phyloP scores from a whole-genome alignment of 139 green algal species.

The Microglena sp. region DNA sequence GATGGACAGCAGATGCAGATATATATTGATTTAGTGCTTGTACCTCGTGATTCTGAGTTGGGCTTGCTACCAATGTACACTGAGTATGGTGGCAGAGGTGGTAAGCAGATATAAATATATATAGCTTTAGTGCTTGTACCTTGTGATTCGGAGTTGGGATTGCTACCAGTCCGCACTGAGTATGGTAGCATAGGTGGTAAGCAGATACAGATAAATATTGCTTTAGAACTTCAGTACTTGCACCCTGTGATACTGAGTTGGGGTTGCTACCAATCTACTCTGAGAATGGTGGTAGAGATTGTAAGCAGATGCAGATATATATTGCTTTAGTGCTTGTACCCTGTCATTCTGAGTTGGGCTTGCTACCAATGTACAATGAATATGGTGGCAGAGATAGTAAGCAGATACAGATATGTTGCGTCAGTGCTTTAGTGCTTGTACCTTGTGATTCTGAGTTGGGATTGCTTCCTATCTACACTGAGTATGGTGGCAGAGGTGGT shows the following conservation, averaged over 20 bases:
- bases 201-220: not conserved
- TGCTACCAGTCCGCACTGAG: not conserved
- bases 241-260: not conserved
- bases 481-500: too few species aligned
- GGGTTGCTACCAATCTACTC: not conserved
- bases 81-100: not conserved
- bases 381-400: too few species aligned
- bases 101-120: too few species aligned
- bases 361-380: not conserved
- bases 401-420: too few species aligned
- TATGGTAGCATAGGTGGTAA: not conserved
- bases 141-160: not conserved
- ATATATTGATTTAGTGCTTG: too few species aligned
- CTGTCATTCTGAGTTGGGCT: not conserved
- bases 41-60: constrained; percentile 61
- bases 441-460: too few species aligned
- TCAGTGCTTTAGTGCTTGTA: too few species aligned
- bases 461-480: too few species aligned
- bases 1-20: too few species aligned
- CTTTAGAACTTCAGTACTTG: not conserved
- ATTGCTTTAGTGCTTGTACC: not conserved
- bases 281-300: not conserved
- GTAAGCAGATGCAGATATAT: not conserved
- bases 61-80: constrained; percentile 61
- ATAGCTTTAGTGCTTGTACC: too few species aligned